Conservation (phyloP, 805 yeast genomes). For the Phaffomyces thermotolerans region DNA sequence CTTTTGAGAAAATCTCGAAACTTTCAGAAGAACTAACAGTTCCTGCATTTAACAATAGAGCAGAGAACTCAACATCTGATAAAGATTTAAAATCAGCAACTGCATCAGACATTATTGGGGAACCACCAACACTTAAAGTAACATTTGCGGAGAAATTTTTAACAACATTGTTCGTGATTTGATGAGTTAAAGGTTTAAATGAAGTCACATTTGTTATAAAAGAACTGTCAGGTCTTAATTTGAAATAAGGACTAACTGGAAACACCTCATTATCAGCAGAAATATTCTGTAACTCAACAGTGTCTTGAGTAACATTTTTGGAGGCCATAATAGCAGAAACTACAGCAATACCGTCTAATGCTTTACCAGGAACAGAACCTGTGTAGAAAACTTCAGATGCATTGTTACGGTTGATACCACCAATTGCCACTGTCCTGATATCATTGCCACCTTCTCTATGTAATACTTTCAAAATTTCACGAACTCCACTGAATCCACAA, state of each 20-base stretch:
- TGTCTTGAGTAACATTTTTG: constrained; percentile 43
- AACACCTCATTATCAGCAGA: too few species aligned
- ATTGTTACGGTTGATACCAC: constrained; percentile 66
- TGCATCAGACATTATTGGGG: constrained; percentile 85
- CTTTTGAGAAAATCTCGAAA: constrained; percentile 31
- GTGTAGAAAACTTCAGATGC: constrained; percentile 50
- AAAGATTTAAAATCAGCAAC: constrained; percentile 61
- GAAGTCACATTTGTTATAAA: constrained; percentile 21
- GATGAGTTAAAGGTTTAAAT: constrained; percentile 65
- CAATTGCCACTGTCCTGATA: constrained; percentile 67
- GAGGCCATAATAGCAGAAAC: constrained; percentile 81
- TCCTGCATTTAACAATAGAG: constrained; percentile 69
- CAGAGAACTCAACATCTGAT: constrained; percentile 44
- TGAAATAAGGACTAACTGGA: background rate
- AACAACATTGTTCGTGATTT: constrained; percentile 84
- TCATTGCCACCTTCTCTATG: constrained; percentile 26
- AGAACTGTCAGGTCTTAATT: background rate
- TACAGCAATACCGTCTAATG: constrained; percentile 77
- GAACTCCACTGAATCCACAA: constrained; percentile 65
- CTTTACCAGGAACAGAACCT: constrained; percentile 36
- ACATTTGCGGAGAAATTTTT: constrained; percentile 85
- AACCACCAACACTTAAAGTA: constrained; percentile 73
- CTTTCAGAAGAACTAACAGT: constrained; percentile 35
- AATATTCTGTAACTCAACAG: constrained; percentile 25
- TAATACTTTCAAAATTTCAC: constrained; percentile 44